Evolutionary conservation across 75 land plant genomes (phyloP), one percentile per base, ranked within the genome.

Genomic region (Azolla pinnata): DNA sequence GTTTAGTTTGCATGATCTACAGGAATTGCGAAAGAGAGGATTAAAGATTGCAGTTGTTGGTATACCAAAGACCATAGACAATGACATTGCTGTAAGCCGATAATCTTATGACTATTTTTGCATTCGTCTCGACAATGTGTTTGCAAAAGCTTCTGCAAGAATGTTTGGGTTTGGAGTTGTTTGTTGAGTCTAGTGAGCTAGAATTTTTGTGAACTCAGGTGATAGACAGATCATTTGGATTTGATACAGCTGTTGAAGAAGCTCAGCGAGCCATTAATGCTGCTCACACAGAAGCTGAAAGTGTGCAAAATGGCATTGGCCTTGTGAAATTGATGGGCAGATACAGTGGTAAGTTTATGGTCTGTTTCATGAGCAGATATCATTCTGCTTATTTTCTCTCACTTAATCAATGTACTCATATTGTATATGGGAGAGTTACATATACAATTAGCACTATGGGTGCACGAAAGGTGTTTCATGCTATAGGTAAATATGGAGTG

Each of bases 261-360:
- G 90, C 90, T 0, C 90, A 86, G 40, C 65, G 83, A 24, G 90
- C 90, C 40, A 86, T 86, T 61, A 76, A 80, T 72, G 80, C 87
- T 16, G 90, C 90, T 25, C 86, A 80, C 70, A 86, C 79, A 50
- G 90, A 86, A 66, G 83, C 90, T 38, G 83, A 81, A 33, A 80
- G 90, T 70, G 63, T 55, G 28, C 73, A 79, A 48, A 79, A 79
- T 56, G 82, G 82, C 12, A 56, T 79, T 18, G 82, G 79, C 16
- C 47, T 86, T 56, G 90, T 86, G 54, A 86, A 86, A 71, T 70
- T 86, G 3, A 86, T 86, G 90, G 90, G 90, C n/a, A 78, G 88
- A 35, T 73, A 86, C 40, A 81, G 87, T 63, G 88, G 90, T 81
- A 60, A 49, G 70, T 35, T 47, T 16, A 14, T 46, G 14, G 20